Conservation (phyloP, 441 rosid genomes). For the Corymbia citriodora region DNA sequence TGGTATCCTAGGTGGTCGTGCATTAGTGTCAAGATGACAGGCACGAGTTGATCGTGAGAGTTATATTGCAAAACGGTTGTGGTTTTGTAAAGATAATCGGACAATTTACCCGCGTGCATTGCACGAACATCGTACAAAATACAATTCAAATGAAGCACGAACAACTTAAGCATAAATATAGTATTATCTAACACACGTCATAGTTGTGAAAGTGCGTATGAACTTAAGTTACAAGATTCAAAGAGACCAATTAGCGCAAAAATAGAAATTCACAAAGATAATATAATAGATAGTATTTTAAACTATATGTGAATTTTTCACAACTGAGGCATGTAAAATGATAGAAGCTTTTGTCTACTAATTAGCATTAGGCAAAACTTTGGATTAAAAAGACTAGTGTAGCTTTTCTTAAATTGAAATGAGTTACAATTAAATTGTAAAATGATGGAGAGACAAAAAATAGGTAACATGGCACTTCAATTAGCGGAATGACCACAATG, state of each 20-base stretch:
- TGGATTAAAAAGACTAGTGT: neutral
- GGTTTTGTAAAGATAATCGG: neutral
- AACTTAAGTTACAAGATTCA: neutral
- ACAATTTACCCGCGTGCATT: neutral
- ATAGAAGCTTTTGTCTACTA: neutral
- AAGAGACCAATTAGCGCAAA: neutral
- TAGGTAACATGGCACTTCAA: neutral
- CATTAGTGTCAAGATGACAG: neutral
- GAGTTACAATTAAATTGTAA: accelerated
- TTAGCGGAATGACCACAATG: accelerated
- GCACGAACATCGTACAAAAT: neutral
- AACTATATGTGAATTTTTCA: neutral
- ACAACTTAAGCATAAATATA: neutral
- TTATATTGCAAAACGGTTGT: neutral
- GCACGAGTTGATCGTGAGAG: neutral
- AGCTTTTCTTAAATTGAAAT: neutral
- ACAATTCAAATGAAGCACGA: neutral
- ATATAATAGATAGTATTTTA: accelerated
- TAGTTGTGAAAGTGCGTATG: neutral
- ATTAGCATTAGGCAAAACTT: neutral
- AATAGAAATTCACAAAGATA: neutral
- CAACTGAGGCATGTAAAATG: accelerated
- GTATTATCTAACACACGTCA: neutral
- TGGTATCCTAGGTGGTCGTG: neutral
- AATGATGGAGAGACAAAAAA: neutral